Base-by-base conservation (phyloP, 352 stramenopile genomes). In the Halophytophthora polymorphica region DNA sequence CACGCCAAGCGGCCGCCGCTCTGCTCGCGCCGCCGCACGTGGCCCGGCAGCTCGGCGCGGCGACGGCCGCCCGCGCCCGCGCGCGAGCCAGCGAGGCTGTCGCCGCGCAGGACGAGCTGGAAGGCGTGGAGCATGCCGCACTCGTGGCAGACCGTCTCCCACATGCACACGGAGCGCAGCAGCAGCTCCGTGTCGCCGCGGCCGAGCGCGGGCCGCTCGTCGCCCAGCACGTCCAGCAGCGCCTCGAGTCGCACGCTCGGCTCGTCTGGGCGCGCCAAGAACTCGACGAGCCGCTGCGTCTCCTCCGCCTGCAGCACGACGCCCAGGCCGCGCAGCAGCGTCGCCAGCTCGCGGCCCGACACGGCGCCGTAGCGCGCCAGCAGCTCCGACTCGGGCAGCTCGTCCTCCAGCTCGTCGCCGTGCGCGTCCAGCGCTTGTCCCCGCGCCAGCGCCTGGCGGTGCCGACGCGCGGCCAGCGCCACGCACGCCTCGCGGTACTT, bases 91-190 rank as follows among this genome's bases (percentile, higher is more conserved):
- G 47, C 61, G 7, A 51, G 50, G 42, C 64, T 62, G 29, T 77
- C 73, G 0, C 68, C 83, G 5, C 76, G 64, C 10, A 91, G 55
- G 6, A 90, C 73, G 11, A 97, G 66, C 39, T 94, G 78, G 50
- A 95, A 97, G 25, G 84, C 89, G 40, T 95, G 93, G 19, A 93
- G 59, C 85, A 97, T 96, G 15, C 88, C 88, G 35, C 86, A 96
- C 45, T 90, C 83, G 49, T 92, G 86, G 55, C 89, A 97, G 3
- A 95, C 90, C 0, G 89, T 95, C 54, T 96, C 84, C 88, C 89
- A 97, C 67, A 92, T 87, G 61, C 89, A 97, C 41, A 93, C 85
- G 2, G 86, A 69, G 25, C 79, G 69, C n/a, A 95, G 69, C 18
- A 91, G 56, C 15, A 80, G 29, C 47, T 90, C 80, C 6, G 82